Evolutionary conservation across 768 basidiomycete species (phyloP).

Genomic region (Boletus sp.): DNA sequence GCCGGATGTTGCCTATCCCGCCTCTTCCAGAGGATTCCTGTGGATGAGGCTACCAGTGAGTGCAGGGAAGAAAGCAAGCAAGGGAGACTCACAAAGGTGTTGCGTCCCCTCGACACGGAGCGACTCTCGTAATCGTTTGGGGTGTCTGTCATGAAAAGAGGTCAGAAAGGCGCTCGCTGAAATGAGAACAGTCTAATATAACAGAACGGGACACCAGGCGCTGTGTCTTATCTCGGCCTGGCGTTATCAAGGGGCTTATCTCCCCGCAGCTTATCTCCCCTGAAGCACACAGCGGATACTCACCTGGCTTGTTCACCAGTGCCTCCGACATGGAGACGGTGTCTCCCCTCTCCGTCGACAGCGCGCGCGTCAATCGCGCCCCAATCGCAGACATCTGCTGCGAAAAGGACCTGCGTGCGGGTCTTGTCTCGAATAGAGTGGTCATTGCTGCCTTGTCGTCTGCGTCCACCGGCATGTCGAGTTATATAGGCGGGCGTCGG

Average conservation of each 20-base stretch:
- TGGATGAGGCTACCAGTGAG: background rate
- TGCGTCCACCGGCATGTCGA: background rate
- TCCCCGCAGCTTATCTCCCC: slow-evolving; percentile 15
- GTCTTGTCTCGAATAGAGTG: background rate
- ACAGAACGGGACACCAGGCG: background rate
- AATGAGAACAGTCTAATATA: background rate
- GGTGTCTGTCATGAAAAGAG: slow-evolving; percentile 24
- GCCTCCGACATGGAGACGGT: slow-evolving; percentile 1
- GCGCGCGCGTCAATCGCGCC: slow-evolving; percentile 10
- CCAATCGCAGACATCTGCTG: slow-evolving; percentile 21
- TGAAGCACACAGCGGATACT: slow-evolving; percentile 6
- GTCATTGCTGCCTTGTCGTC: slow-evolving; percentile 8
- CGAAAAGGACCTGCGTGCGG: slow-evolving; percentile 9
- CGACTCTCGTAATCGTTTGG: slow-evolving; percentile 31
- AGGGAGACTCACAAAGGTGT: slow-evolving; percentile 46
- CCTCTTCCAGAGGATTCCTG: slow-evolving; percentile 65
- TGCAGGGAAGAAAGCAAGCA: background rate
- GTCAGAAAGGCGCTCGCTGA: background rate
- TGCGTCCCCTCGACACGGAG: slow-evolving; percentile 58
- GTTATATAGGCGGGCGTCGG: slow-evolving; percentile 10
- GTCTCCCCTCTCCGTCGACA: slow-evolving; percentile 11
- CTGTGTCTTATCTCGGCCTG: slow-evolving; percentile 13
- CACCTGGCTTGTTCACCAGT: slow-evolving; percentile 16
- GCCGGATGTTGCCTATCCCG: slow-evolving; percentile 65
- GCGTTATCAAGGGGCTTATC: slow-evolving; percentile 22